Percentiles rank a stretch among this genome's conserved stretches.
phyloP scores from a whole-genome alignment of 495 filamentous ascomycete species.

The Aspergillus saccharolyticus region DNA sequence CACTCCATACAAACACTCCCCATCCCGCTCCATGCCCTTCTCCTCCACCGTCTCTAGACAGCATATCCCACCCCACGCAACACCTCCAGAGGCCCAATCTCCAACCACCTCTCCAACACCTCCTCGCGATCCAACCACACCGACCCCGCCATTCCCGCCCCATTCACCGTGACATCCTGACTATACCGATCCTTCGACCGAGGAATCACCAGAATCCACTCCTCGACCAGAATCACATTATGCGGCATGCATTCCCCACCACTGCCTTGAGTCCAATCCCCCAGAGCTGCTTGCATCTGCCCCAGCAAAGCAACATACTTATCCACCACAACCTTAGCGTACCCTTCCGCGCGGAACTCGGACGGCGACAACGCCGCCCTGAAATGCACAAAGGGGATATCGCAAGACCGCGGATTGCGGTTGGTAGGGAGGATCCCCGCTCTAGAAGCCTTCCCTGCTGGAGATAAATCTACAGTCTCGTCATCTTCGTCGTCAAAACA shows the following conservation, averaged over 20 bases:
- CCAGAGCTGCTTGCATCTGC: conserved; percentile 18
- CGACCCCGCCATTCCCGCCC: conserved; percentile 38
- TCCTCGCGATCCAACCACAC: conserved; percentile 29
- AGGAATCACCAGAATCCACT: conserved; percentile 40
- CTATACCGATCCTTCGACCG: conserved; percentile 17
- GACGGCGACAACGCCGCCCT: neutral
- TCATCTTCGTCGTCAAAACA: conserved; percentile 8
- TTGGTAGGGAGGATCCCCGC: neutral
- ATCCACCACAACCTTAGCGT: conserved; percentile 1
- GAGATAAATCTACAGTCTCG: neutral
- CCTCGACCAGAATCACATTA: conserved; percentile 34
- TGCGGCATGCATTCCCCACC: conserved; percentile 25
- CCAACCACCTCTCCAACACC: conserved; percentile 28
- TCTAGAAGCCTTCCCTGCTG: neutral
- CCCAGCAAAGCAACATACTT: conserved; percentile 25
- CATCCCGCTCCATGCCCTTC: no score
- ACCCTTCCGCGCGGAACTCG: neutral
- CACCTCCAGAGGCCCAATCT: conserved; percentile 19
- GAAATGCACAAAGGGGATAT: neutral
- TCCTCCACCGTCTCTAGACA: no score
- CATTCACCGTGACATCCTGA: conserved; percentile 28
- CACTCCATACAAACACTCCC: no score
- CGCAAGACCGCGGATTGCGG: no score
- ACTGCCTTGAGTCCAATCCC: neutral
- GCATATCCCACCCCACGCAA: conserved; percentile 17